phyloP scores from a whole-genome alignment of 495 filamentous ascomycete species.

The Podospora appendiculata region DNA sequence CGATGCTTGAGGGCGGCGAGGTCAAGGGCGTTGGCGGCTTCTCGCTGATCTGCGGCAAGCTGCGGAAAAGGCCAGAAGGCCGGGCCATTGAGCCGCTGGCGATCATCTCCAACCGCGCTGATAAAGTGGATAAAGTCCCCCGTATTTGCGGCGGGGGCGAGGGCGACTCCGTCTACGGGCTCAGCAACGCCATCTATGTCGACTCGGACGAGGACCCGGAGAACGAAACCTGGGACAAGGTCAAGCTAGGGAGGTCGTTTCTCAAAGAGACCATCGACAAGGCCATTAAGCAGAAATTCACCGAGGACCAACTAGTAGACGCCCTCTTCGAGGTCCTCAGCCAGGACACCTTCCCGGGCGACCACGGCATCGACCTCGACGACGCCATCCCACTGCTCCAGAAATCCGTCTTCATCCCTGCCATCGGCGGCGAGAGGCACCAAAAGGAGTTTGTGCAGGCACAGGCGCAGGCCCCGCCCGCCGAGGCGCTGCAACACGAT shows the following conservation, averaged over 20 bases:
- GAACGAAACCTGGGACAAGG: constrained; percentile 66
- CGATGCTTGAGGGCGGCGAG: constrained; percentile 58
- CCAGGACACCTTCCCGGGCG: constrained; percentile 60
- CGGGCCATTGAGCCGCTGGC: constrained; percentile 59
- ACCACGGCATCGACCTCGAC: constrained; percentile 54
- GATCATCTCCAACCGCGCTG: constrained; percentile 82
- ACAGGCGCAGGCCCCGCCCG: constrained; percentile 19
- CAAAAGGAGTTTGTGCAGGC: constrained; percentile 44
- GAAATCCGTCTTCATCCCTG: constrained; percentile 79
- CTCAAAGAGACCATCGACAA: constrained; percentile 8
- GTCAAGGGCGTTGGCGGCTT: constrained; percentile 81
- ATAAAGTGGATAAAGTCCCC: constrained; percentile 50
- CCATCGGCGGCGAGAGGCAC: constrained; percentile 48
- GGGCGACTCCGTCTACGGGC: constrained; percentile 59
- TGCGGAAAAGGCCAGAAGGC: constrained; percentile 33
- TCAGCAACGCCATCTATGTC: constrained; percentile 79
- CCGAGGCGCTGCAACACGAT: constrained; percentile 14
- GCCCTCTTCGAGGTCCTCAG: constrained; percentile 64
- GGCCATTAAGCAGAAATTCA: constrained; percentile 32
- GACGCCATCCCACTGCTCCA: constrained; percentile 61
- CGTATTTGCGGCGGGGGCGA: constrained; percentile 60
- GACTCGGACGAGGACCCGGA: constrained; percentile 34
- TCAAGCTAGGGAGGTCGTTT: constrained; percentile 47
- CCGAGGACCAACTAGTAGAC: constrained; percentile 60
- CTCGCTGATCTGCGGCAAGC: constrained; percentile 77